Evolutionary conservation across 345 rosid species (phyloP), one percentile per base, ranked within the genome.

Genomic region (Hibiscus syriacus): DNA sequence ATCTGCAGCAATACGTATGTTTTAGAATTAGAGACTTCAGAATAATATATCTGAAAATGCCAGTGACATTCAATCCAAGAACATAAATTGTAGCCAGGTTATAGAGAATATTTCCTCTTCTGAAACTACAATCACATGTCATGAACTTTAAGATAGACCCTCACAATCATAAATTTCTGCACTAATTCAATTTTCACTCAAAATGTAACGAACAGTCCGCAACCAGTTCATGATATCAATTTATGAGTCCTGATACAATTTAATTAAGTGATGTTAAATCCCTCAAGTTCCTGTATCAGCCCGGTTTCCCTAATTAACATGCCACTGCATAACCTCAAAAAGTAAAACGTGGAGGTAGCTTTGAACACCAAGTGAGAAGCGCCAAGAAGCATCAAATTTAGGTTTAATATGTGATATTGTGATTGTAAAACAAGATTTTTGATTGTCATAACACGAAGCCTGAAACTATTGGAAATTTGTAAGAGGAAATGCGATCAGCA

Each of bases 1-100:
- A 94, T 94, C 99, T 91, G 83, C 56, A 45, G 17, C 30, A 66
- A 30, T 34, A 3, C 16, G 9, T 50, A 45, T 34, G 6, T 45
- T n/a, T 16, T 22, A 52, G 46, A 19, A 8, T 66, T 59, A 52
- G 57, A 66, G 32, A 52, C 59, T 23, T 13, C 16, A 5, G 0
- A 43, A 43, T 5, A 14, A 17, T 11, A 30, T n/a, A 5, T 6
- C 16, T 26, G 38, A 29, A 27, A 27, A 56, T 29, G 61, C 61
- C 61, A 29, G 50, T 5, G n/a, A n/a, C n/a, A n/a, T n/a, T n/a
- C n/a, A n/a, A n/a, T n/a, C n/a, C n/a, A n/a, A n/a, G n/a, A n/a
- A n/a, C n/a, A n/a, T n/a, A n/a, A n/a, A n/a, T n/a, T n/a, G n/a
- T n/a, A n/a, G n/a, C n/a, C n/a, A n/a, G n/a, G n/a, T n/a, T n/a